phyloP scores from a whole-genome alignment of 306 rosid species.

The Elaeagnus macrophylla region DNA sequence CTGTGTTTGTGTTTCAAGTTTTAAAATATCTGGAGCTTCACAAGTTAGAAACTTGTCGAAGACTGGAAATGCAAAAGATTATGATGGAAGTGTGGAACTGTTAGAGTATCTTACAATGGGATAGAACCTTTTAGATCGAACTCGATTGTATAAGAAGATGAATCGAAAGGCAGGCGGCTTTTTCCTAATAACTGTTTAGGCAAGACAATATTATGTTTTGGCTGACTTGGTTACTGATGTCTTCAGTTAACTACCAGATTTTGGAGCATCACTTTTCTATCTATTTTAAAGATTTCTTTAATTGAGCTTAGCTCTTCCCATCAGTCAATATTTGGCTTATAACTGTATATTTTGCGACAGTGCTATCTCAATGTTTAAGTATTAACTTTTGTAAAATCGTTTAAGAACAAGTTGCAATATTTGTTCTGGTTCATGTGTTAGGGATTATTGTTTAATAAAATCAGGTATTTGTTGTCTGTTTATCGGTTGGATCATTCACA shows the following conservation, averaged over 20 bases:
- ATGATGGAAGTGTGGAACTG: background rate
- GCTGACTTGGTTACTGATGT: background rate
- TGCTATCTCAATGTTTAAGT: too few species aligned
- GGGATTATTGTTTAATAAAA: background rate
- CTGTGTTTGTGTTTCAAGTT: too few species aligned
- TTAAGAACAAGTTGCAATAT: background rate
- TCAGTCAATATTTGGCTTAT: too few species aligned
- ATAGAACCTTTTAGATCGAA: too few species aligned
- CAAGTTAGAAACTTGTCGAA: background rate
- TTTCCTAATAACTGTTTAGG: too few species aligned
- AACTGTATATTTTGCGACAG: too few species aligned
- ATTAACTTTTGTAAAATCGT: too few species aligned
- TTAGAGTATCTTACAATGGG: background rate
- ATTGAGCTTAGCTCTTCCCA: too few species aligned
- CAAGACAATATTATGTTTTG: background rate
- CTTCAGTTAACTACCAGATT: background rate
- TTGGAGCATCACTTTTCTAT: background rate
- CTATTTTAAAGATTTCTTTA: background rate
- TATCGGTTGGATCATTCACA: constrained; percentile 3
- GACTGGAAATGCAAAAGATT: background rate
- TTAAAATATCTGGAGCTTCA: too few species aligned
- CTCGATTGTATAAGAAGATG: background rate
- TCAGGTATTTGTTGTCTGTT: background rate
- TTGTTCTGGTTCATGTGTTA: background rate
- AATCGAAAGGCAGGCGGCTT: background rate